Evolutionary conservation across 768 basidiomycete genomes (phyloP).

Genomic region (Pleurotus pulmonarius): DNA sequence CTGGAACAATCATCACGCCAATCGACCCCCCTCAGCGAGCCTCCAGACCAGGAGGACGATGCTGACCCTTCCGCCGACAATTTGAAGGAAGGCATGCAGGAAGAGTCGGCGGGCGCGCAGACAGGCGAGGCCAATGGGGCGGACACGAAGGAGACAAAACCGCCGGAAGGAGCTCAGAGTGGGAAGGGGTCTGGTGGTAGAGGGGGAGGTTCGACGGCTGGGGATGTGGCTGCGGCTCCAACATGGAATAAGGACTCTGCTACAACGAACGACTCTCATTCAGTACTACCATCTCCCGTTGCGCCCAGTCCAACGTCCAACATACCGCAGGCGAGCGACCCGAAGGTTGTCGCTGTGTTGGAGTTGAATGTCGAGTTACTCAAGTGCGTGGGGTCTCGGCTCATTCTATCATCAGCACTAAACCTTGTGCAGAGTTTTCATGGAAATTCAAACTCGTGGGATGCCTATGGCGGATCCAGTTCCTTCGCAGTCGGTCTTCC

Average conservation of each 20-base stretch:
- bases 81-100: slow-evolving; percentile 8
- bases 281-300: slow-evolving; percentile 18
- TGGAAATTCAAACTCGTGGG: slow-evolving; percentile 56
- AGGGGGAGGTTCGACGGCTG: background rate
- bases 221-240: background rate
- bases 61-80: slow-evolving; percentile 1
- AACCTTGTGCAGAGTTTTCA: slow-evolving; percentile 43
- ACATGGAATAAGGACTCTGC: slow-evolving; percentile 9
- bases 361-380: slow-evolving; percentile 69
- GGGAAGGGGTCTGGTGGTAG: background rate
- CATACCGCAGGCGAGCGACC: slow-evolving; percentile 28
- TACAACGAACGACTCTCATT: slow-evolving; percentile 14
- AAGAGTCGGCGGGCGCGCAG: slow-evolving; percentile 1
- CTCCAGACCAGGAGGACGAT: slow-evolving; percentile 9
- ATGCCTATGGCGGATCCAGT: slow-evolving; percentile 42
- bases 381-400: slow-evolving; percentile 40
- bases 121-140: background rate
- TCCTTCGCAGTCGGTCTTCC: slow-evolving; percentile 52
- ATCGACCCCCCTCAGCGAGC: slow-evolving; percentile 74
- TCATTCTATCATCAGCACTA: slow-evolving; percentile 3
- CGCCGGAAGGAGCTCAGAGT: slow-evolving; percentile 12
- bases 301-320: slow-evolving; percentile 19
- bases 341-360: slow-evolving; percentile 59
- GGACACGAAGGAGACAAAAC: background rate
- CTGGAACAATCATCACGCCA: slow-evolving; percentile 40